phyloP scores from a whole-genome alignment of 1,139 yeast species.

The Saccharomyces hybrid region DNA sequence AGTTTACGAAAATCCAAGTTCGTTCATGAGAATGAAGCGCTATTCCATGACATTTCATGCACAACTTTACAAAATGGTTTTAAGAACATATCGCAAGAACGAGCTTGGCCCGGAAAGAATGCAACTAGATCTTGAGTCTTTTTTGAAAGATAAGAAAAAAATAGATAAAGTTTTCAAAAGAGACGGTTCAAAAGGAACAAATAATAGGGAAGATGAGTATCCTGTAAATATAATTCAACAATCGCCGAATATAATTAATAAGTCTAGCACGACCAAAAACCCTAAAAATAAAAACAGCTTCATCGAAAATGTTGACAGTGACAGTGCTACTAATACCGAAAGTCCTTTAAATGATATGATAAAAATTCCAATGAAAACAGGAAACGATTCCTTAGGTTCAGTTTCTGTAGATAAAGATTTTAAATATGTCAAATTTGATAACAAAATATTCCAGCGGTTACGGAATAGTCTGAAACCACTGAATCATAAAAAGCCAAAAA shows the following conservation, averaged over 20 bases:
- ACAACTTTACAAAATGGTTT: slow-evolving; percentile 18
- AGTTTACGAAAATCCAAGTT: slow-evolving; percentile 19
- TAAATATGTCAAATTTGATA: slow-evolving; percentile 3
- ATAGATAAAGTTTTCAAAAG: slow-evolving; percentile 1
- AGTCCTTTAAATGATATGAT: slow-evolving; percentile 4
- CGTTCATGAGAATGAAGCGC: slow-evolving; percentile 17
- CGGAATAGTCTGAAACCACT: background rate
- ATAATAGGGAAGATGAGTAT: background rate
- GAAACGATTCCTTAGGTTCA: background rate
- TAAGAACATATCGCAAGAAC: slow-evolving; percentile 15
- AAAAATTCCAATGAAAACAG: slow-evolving; percentile 5
- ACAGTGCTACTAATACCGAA: background rate
- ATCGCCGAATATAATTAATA: background rate
- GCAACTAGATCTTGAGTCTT: slow-evolving; percentile 15
- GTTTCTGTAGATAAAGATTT: slow-evolving; percentile 11
- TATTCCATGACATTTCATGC: slow-evolving; percentile 19
- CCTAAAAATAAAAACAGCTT: background rate
- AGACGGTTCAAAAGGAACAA: background rate
- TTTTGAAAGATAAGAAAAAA: slow-evolving; percentile 7
- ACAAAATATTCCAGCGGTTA: slow-evolving; percentile 1
- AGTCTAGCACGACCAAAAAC: background rate
- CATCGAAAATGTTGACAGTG: background rate
- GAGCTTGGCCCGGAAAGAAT: slow-evolving; percentile 9
- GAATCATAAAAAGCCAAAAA: background rate
- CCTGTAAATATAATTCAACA: background rate